These are phyloP conservation scores for Ganoderma lucidum DNA, from an alignment of 1,284 basidiomycete genomes.

Conservation along the genomic window DNA sequence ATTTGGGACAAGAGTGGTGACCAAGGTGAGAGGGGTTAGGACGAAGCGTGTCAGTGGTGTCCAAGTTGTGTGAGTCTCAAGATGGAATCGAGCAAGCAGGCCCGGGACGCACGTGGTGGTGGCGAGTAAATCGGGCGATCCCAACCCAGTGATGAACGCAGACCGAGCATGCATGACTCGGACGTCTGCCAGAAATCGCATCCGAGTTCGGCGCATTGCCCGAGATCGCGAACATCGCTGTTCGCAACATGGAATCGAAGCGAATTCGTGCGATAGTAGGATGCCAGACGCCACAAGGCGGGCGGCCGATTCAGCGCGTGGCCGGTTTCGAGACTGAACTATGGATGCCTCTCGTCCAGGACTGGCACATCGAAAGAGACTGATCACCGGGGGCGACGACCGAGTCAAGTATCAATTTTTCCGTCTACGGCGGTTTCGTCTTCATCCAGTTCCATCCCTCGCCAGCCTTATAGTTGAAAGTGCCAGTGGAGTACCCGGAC, in stretches of 20 bases:
- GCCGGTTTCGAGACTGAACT: too few species aligned
- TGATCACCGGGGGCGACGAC: neutral
- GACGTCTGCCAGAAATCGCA: neutral
- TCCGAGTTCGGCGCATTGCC: neutral
- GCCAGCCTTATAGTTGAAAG: neutral
- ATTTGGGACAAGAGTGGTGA: neutral
- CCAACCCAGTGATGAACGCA: neutral
- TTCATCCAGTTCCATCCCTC: neutral
- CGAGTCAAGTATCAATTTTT: neutral
- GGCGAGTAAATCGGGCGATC: neutral
- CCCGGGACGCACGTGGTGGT: neutral
- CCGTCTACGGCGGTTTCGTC: neutral
- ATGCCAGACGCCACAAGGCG: neutral
- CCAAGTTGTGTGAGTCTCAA: neutral
- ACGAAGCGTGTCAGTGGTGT: neutral
- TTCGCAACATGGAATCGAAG: neutral
- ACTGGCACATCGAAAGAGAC: neutral
- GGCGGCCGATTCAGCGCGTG: neutral
- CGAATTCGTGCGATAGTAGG: neutral
- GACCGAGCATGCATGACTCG: neutral
- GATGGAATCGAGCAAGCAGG: constrained; percentile 2
- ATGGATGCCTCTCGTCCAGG: neutral
- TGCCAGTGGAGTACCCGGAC: neutral
- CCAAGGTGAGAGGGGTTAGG: neutral
- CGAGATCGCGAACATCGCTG: neutral